Percentiles rank a stretch among this genome's conserved stretches.
These are phyloP conservation scores for Cicer chorassanicum DNA, from an alignment of 306 rosid genomes.

Conservation along the genomic window DNA sequence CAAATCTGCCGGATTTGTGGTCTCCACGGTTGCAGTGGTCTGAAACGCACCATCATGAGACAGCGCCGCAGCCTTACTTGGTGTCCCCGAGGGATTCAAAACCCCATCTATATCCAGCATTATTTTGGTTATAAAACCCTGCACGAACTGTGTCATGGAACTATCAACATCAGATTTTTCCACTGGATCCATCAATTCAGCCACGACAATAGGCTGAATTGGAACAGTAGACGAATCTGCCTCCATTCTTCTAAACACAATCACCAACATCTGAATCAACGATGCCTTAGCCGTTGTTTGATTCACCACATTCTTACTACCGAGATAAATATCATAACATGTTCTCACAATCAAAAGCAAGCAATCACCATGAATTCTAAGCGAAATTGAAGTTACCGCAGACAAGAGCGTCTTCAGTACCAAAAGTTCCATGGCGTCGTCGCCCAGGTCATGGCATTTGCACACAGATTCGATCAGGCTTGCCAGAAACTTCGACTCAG, in stretches of 20 bases:
- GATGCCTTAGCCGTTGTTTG: constrained; percentile 98
- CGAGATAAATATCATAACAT: constrained; percentile 85
- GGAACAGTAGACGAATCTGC: constrained; percentile 98
- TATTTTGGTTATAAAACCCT: constrained; percentile 89
- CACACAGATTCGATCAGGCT: constrained; percentile 86
- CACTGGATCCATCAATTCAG: constrained; percentile 88
- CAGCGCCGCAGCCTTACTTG: constrained; percentile 55
- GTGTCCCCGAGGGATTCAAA: constrained; percentile 62
- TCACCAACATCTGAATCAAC: constrained; percentile 92
- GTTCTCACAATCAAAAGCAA: constrained; percentile 88
- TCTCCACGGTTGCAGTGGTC: constrained; percentile 82
- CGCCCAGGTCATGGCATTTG: constrained; percentile 87
- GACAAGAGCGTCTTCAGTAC: constrained; percentile 89
- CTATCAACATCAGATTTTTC: constrained; percentile 83
- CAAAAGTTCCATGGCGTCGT: constrained; percentile 83
- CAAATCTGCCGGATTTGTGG: constrained; percentile 92
- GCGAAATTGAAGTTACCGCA: constrained; percentile 91
- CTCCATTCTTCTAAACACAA: constrained; percentile 98
- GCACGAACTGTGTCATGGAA: constrained; percentile 87
- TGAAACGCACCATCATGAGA: constrained; percentile 95
- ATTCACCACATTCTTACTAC: constrained; percentile 88
- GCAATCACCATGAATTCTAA: constrained; percentile 94
- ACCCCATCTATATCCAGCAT: constrained; percentile 98
- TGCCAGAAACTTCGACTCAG: constrained; percentile 77
- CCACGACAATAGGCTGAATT: constrained; percentile 96